A percentile compares a stretch with the other conserved stretches of the same genome.
phyloP scores from a whole-genome alignment of 2,329 filamentous ascomycete species.

The Phaeophleospora eucalypticola region DNA sequence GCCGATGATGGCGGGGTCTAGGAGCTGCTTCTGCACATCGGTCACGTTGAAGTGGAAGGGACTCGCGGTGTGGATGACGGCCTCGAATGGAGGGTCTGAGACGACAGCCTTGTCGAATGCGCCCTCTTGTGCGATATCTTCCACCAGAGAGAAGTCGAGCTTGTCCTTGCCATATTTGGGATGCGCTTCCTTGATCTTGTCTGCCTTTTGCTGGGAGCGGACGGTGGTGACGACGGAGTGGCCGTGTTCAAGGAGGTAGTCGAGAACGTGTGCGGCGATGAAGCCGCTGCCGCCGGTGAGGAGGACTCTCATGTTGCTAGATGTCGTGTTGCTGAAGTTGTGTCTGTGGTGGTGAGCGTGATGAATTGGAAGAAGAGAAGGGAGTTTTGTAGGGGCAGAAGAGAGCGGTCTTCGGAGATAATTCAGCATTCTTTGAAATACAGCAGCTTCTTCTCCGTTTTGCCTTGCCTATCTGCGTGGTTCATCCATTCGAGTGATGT shows the following conservation, averaged over 20 bases:
- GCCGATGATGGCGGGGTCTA: slow-evolving; percentile 60
- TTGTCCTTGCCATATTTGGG: slow-evolving; percentile 50
- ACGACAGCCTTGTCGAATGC: slow-evolving; percentile 63
- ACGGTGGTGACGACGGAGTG: slow-evolving; percentile 62
- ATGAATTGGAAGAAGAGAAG: background rate
- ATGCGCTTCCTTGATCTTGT: slow-evolving; percentile 56
- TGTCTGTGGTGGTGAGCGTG: background rate
- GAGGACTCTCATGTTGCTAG: slow-evolving; percentile 31
- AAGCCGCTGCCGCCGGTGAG: slow-evolving; percentile 56
- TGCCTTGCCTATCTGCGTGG: slow-evolving; percentile 1
- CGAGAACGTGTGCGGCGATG: slow-evolving; percentile 62
- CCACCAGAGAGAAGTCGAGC: slow-evolving; percentile 63
- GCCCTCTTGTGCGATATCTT: slow-evolving; percentile 64
- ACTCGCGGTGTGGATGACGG: slow-evolving; percentile 69
- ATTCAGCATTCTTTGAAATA: slow-evolving; percentile 4
- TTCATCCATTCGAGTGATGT: slow-evolving; percentile 5
- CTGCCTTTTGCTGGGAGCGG: slow-evolving; percentile 57
- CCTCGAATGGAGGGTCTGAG: slow-evolving; percentile 63
- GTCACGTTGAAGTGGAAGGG: slow-evolving; percentile 73
- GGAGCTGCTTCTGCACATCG: slow-evolving; percentile 60
- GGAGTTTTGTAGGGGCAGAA: background rate
- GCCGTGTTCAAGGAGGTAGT: slow-evolving; percentile 52
- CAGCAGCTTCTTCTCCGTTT: background rate
- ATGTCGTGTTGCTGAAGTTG: slow-evolving; percentile 6
- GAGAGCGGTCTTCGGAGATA: slow-evolving; percentile 5